These are phyloP conservation scores for Populus ilicifolia DNA, from an alignment of 345 rosid species.

Conservation along the genomic window DNA sequence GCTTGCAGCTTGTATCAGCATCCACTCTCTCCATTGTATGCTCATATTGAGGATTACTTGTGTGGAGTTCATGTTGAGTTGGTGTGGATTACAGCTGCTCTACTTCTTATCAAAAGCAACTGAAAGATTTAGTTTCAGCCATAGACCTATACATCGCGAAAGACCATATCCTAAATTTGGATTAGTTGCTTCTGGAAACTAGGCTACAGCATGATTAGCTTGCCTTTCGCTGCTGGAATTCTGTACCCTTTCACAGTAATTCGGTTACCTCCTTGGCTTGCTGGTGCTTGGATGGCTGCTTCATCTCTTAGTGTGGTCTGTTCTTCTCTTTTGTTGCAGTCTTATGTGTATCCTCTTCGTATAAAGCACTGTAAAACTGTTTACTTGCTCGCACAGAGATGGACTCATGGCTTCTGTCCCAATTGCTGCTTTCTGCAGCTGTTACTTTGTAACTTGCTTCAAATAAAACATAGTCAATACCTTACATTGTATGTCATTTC, in stretches of 20 bases:
- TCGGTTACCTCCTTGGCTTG: neutral
- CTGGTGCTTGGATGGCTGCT: neutral
- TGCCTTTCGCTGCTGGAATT: slow-evolving; percentile 8
- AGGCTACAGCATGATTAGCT: neutral
- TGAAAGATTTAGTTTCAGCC: neutral
- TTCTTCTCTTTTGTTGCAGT: neutral
- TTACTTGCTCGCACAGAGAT: neutral
- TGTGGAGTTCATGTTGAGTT: slow-evolving; percentile 4
- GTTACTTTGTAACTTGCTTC: neutral
- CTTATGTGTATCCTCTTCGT: neutral
- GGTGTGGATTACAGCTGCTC: neutral
- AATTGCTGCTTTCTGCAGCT: neutral
- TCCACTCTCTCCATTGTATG: no score
- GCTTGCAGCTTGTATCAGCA: no score
- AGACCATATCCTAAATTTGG: neutral
- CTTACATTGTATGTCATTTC: neutral
- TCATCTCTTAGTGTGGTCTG: neutral
- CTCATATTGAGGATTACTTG: neutral
- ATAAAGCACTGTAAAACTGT: neutral
- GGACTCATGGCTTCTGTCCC: neutral
- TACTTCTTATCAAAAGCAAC: neutral
- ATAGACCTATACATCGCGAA: neutral
- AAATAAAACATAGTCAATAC: neutral
- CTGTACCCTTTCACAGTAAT: neutral
- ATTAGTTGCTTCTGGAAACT: neutral